Evolutionary conservation across 2,329 filamentous ascomycete genomes (phyloP).

Genomic region (Pyrenochaeta sp.): DNA sequence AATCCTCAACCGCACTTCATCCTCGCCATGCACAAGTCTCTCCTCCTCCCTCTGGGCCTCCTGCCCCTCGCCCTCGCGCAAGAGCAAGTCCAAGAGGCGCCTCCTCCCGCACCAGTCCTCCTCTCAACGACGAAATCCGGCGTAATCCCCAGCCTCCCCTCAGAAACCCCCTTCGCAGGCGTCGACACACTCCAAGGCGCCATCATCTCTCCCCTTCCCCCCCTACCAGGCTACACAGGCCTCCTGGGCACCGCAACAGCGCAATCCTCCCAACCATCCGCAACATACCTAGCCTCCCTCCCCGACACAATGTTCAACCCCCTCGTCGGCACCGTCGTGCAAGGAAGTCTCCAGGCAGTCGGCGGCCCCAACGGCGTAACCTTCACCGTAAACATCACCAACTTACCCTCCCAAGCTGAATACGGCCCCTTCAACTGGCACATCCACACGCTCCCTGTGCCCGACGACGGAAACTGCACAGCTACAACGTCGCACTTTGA

Average conservation of each 20-base stretch:
- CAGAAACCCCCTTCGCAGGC: conserved; percentile 25
- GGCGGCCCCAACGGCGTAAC: conserved; percentile 43
- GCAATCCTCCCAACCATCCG: conserved; percentile 26
- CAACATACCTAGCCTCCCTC: conserved; percentile 34
- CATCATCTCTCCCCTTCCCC: conserved; percentile 31
- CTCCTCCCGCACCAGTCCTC: conserved; percentile 21
- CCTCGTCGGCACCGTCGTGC: conserved; percentile 28
- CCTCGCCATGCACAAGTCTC: conserved; percentile 6
- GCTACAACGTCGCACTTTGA: conserved; percentile 49
- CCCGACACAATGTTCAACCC: conserved; percentile 33
- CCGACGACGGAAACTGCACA: conserved; percentile 50
- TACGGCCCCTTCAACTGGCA: conserved; percentile 45
- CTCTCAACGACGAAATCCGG: conserved; percentile 33
- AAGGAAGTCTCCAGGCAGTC: conserved; percentile 43
- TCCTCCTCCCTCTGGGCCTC: conserved; percentile 17
- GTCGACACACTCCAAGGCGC: conserved; percentile 38
- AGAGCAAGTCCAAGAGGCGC: conserved; percentile 25
- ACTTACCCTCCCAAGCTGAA: conserved; percentile 42
- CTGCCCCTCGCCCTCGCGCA: conserved; percentile 20
- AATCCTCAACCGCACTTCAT: neutral
- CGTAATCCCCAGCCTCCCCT: conserved; percentile 29
- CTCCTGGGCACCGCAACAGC: conserved; percentile 30
- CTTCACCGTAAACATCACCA: conserved; percentile 50
- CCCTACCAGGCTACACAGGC: conserved; percentile 32
- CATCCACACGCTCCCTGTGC: conserved; percentile 51